Percentiles rank a stretch among this genome's conserved stretches.
Evolutionary conservation across 2,329 filamentous ascomycete genomes (phyloP).

Genomic region (Stromatinia cepivora): DNA sequence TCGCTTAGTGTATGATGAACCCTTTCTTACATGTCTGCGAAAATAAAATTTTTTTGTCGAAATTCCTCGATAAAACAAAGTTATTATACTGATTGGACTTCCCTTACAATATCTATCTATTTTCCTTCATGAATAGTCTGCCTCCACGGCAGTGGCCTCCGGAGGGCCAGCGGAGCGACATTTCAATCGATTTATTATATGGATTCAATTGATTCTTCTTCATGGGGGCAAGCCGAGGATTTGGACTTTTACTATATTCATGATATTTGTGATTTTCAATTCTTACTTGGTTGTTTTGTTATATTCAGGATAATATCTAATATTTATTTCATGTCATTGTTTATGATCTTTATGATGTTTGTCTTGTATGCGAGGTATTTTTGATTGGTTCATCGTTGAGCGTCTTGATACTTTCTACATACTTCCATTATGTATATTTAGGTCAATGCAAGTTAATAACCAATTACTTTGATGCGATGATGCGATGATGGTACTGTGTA

Average conservation of each 20-base stretch:
- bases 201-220: neutral
- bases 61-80: too few species aligned
- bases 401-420: neutral
- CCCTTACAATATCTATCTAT: too few species aligned
- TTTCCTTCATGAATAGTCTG: neutral
- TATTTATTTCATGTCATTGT: too few species aligned
- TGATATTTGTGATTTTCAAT: too few species aligned
- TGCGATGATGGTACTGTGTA: neutral
- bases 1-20: too few species aligned
- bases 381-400: neutral
- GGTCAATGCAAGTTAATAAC: neutral
- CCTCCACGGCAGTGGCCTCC: slow-evolving; percentile 6
- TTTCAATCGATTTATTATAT: neutral
- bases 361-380: neutral
- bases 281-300: too few species aligned
- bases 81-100: neutral
- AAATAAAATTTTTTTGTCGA: too few species aligned
- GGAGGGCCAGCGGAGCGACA: neutral
- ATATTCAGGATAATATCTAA: too few species aligned
- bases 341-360: neutral
- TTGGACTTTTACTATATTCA: neutral
- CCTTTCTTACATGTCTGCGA: too few species aligned
- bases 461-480: neutral
- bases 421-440: neutral
- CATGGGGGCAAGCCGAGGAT: neutral